These are phyloP conservation scores for Rhododendron ferrugineum DNA, from an alignment of 148 eudicot genomes.

Conservation along the genomic window DNA sequence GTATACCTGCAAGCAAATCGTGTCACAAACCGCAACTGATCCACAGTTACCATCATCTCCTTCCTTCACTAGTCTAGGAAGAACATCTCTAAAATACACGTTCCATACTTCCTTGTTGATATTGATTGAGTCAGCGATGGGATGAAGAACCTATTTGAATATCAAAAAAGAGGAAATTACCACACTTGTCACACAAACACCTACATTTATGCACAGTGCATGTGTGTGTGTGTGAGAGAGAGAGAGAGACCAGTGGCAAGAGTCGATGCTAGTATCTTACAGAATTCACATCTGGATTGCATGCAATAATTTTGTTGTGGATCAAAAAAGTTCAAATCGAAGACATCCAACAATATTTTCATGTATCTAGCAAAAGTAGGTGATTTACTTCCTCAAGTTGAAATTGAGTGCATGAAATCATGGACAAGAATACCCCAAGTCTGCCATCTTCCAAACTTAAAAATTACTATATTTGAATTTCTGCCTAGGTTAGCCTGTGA, in stretches of 20 bases:
- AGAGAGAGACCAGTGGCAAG: neutral
- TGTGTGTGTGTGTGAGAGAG: neutral
- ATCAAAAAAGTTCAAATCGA: neutral
- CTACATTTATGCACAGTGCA: neutral
- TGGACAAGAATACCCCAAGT: neutral
- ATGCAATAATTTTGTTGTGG: neutral
- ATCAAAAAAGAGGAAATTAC: neutral
- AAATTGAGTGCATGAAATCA: slow-evolving; percentile 4
- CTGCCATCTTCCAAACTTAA: neutral
- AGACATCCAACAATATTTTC: neutral
- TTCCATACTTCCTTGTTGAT: slow-evolving; percentile 73
- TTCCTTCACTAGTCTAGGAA: slow-evolving; percentile 72
- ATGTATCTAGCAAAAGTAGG: neutral
- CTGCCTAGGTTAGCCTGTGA: neutral
- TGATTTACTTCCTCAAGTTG: neutral
- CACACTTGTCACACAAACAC: neutral
- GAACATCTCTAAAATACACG: slow-evolving; percentile 74
- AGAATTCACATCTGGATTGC: neutral
- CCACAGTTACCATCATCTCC: slow-evolving; percentile 94
- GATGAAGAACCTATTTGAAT: slow-evolving; percentile 63
- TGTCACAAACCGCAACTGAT: slow-evolving; percentile 73
- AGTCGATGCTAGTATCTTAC: neutral
- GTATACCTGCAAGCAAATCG: slow-evolving; percentile 78
- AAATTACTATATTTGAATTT: neutral
- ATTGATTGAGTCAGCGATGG: slow-evolving; percentile 57